A percentile compares a stretch with the other conserved stretches of the same genome.
phyloP scores from a whole-genome alignment of 202 grass and related monocot species.

The Zizania palustris region DNA sequence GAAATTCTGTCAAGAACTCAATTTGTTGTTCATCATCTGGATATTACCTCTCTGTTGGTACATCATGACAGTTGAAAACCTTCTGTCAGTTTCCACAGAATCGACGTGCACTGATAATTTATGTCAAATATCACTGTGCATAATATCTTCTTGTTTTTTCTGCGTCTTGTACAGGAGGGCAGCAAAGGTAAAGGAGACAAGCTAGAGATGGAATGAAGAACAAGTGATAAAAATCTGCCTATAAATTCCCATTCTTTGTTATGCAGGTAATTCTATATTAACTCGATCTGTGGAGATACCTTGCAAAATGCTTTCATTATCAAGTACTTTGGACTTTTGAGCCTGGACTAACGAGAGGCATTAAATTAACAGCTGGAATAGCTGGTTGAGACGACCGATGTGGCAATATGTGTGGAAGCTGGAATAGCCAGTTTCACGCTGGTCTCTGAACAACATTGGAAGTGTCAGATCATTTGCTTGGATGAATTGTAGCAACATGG shows the following conservation, averaged over 20 bases:
- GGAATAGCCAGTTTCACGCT: slow-evolving; percentile 26
- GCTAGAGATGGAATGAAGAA: slow-evolving; percentile 11
- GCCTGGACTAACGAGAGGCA: slow-evolving; percentile 7
- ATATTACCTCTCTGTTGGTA: slow-evolving; percentile 16
- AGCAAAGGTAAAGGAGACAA: background rate
- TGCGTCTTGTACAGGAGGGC: slow-evolving; percentile 10
- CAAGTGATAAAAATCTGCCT: background rate
- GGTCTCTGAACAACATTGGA: background rate
- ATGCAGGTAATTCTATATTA: slow-evolving; percentile 15
- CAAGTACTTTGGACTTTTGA: background rate
- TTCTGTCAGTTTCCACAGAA: background rate
- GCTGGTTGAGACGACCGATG: slow-evolving; percentile 3
- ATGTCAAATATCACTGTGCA: background rate
- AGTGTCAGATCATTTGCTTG: slow-evolving; percentile 1
- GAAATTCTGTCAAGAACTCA: background rate
- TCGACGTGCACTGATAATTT: background rate
- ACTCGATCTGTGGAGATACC: background rate
- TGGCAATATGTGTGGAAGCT: slow-evolving; percentile 4
- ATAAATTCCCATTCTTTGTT: slow-evolving; percentile 1
- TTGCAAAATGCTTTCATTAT: slow-evolving; percentile 21
- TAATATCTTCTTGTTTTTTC: slow-evolving; percentile 23
- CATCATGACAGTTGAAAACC: background rate
- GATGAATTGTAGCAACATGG: slow-evolving; percentile 31
- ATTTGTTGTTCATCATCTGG: slow-evolving; percentile 15
- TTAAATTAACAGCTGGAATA: slow-evolving; percentile 7